These are phyloP conservation scores for Ophiostoma australiae DNA, from an alignment of 2,329 filamentous ascomycete species.

Conservation along the genomic window DNA sequence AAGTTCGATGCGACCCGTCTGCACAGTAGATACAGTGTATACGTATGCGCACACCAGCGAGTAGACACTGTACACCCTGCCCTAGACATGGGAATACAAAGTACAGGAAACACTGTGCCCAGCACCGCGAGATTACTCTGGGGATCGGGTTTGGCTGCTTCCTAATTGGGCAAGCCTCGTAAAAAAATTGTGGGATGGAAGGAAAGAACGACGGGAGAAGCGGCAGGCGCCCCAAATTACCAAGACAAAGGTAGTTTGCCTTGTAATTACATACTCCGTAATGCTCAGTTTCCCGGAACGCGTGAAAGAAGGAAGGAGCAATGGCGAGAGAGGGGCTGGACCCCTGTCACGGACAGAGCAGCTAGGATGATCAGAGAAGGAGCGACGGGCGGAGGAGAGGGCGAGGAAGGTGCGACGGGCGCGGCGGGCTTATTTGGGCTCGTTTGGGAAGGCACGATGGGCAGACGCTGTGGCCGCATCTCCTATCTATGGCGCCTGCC, in stretches of 20 bases:
- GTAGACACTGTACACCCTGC: too few relatives aligned
- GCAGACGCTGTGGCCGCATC: background rate
- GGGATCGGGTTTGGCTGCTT: constrained; percentile 17
- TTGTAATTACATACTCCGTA: too few relatives aligned
- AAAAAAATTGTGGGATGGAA: constrained; percentile 10
- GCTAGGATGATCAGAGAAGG: constrained; percentile 13
- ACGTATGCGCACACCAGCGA: too few relatives aligned
- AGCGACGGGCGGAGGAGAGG: background rate
- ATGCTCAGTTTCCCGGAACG: background rate
- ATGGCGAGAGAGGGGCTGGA: background rate
- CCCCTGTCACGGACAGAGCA: background rate
- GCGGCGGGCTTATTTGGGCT: background rate
- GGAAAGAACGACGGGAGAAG: constrained; percentile 17
- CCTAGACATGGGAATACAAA: background rate
- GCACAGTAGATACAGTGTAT: background rate
- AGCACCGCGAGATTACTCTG: background rate
- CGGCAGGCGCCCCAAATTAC: background rate
- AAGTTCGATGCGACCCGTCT: constrained; percentile 6
- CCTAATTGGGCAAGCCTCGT: constrained; percentile 21
- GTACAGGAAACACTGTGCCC: background rate
- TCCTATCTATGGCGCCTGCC: background rate
- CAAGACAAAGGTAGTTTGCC: too few relatives aligned
- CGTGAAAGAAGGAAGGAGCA: background rate
- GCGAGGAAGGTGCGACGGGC: background rate
- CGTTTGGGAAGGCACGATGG: constrained; percentile 4